Base-by-base conservation (phyloP, 108 stramenopile genomes). In the Pseudonitzschia multistriata region DNA sequence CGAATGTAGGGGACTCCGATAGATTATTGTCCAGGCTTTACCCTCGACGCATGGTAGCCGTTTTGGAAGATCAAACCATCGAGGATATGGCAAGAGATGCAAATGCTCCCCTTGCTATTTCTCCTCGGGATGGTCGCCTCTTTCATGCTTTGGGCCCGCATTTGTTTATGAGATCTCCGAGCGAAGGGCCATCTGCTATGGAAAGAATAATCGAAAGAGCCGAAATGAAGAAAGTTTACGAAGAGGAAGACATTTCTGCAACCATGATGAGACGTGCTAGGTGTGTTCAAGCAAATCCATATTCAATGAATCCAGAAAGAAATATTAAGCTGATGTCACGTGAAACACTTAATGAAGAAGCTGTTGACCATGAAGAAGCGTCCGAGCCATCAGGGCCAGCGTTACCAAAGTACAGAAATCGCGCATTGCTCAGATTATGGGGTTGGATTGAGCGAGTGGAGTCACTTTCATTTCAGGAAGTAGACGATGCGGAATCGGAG, bases 381-480 rank as follows among this genome's bases (percentile, higher is more conserved):
- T 14, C 27, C 1, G 17, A 24, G 53, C 11, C 72, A n/a, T 53
- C 47, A 30, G 27, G 28, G 3, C 27, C 40, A 0, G 6, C 21
- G 34, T 48, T 25, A 33, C 40, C 40, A n/a, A 64, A 37, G 22
- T 34, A 67, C 47, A 73, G 34, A 10, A 71, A 56, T 21, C 60
- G 40, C 31, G 66, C 72, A 30, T 73, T 94, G 28, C 30, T 86
- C 0, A 72, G 81, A 17, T 62, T 88, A n/a, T 94, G 92, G 92
- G 76, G 79, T 21, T 94, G 92, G 92, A 85, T 91, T 49, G 80
- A 84, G 15, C 73, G 88, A 31, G 84, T 91, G 3, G 89, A 94
- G 78, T 33, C 71, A 22, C 76, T 86, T 3, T 79, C 81, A 40
- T 55, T 54, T 24, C 66, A 80, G 14, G 68, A 66, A 8, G 68